Evolutionary conservation across 345 rosid species (phyloP).

Genomic region (Acer campestre): DNA sequence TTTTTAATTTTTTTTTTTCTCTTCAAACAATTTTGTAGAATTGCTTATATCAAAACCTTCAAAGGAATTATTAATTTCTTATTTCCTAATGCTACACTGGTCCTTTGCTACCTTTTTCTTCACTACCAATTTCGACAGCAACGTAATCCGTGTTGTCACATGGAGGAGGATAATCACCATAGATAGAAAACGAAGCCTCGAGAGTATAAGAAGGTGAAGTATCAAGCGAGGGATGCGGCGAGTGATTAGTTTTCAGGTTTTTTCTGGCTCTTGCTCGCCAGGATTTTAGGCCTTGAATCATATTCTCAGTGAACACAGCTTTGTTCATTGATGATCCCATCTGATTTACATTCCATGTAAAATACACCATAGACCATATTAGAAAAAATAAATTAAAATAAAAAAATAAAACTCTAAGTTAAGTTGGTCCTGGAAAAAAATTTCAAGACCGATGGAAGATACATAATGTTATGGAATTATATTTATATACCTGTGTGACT

Average conservation of each 20-base stretch:
- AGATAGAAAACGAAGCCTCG: slow-evolving; percentile 11
- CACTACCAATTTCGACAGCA: slow-evolving; percentile 20
- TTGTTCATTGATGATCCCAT: slow-evolving; percentile 63
- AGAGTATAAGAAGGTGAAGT: slow-evolving; percentile 42
- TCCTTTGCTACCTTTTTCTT: slow-evolving; percentile 6
- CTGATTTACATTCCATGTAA: slow-evolving; percentile 21
- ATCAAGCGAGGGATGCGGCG: slow-evolving; percentile 13
- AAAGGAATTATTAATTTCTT: too few species aligned
- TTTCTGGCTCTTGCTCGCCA: slow-evolving; percentile 54
- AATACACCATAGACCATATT: too few species aligned
- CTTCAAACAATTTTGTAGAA: too few species aligned
- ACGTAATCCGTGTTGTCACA: not conserved
- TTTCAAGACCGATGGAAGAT: too few species aligned
- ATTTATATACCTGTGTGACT: slow-evolving; percentile 53
- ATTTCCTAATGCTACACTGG: not conserved
- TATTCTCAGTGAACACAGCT: slow-evolving; percentile 46
- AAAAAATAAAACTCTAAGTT: too few species aligned
- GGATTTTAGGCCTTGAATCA: slow-evolving; percentile 40
- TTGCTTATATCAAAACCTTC: too few species aligned
- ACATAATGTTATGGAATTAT: too few species aligned
- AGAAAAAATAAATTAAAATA: too few species aligned
- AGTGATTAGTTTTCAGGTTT: slow-evolving; percentile 15
- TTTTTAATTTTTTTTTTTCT: too few species aligned
- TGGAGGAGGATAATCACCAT: not conserved
- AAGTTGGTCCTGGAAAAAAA: too few species aligned